These are phyloP conservation scores for Aspergillus ruber DNA, from an alignment of 2,329 filamentous ascomycete genomes.

Conservation along the genomic window DNA sequence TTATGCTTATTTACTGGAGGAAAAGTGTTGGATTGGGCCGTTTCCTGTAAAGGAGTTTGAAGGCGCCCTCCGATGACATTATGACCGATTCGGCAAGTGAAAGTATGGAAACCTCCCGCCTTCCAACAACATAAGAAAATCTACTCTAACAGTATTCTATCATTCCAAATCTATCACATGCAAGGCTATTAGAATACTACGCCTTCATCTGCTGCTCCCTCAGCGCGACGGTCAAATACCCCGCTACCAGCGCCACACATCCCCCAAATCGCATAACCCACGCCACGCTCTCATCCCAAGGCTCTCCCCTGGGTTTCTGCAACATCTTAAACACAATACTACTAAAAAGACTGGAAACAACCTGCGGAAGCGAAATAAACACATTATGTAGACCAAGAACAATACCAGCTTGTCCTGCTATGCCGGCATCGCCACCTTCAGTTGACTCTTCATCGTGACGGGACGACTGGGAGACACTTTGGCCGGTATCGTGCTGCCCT, in stretches of 20 bases:
- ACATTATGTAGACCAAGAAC: constrained; percentile 96
- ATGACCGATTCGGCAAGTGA: no score
- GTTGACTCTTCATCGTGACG: constrained; percentile 27
- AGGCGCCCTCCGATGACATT: no score
- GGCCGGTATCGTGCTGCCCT: constrained; percentile 67
- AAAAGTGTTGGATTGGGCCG: no score
- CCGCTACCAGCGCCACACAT: constrained; percentile 68
- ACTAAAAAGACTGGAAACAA: constrained; percentile 78
- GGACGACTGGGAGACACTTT: constrained; percentile 41
- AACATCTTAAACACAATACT: constrained; percentile 76
- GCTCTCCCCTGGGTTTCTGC: constrained; percentile 78
- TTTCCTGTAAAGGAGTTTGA: no score
- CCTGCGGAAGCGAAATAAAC: constrained; percentile 83
- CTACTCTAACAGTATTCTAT: no score
- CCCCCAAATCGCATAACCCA: constrained; percentile 84
- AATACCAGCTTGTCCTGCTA: constrained; percentile 73
- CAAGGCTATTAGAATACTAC: no score
- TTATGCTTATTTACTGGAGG: no score
- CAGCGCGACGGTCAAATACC: constrained; percentile 63
- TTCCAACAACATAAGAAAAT: no score
- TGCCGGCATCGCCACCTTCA: constrained; percentile 36
- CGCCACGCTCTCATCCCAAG: constrained; percentile 79
- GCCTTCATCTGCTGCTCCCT: constrained; percentile 40
- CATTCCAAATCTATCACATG: no score
- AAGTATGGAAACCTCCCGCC: no score